Evolutionary conservation across 2,329 filamentous ascomycete genomes (phyloP).

Genomic region (Corniculantispora saksenae): DNA sequence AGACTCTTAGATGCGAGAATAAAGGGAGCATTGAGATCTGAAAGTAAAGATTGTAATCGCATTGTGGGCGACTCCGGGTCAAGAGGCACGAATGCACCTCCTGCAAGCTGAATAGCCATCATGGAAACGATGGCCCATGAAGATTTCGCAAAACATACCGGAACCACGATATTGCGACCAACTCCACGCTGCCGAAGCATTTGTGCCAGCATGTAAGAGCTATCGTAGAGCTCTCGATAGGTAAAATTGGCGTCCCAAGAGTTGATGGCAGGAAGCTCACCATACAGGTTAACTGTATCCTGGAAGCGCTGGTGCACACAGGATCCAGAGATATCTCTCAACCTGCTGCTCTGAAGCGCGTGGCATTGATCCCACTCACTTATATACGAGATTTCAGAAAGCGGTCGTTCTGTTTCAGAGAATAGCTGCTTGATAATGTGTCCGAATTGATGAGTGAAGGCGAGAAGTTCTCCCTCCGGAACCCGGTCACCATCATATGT

Average conservation of each 20-base stretch:
- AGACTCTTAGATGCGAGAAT: neutral
- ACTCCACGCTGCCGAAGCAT: neutral
- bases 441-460: constrained; percentile 15
- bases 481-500: constrained; percentile 6
- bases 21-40: neutral
- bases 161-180: constrained; percentile 5
- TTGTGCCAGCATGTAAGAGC: neutral
- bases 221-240: neutral
- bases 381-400: neutral
- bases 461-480: neutral
- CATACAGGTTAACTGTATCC: neutral
- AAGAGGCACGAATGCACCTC: constrained; percentile 19
- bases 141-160: constrained; percentile 20
- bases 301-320: constrained; percentile 20
- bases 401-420: neutral
- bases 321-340: neutral
- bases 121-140: constrained; percentile 20
- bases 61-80: neutral
- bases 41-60: neutral
- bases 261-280: constrained; percentile 17
- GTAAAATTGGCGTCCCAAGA: constrained; percentile 26
- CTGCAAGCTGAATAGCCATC: constrained; percentile 20
- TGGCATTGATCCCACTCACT: neutral
- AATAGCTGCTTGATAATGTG: constrained; percentile 16
- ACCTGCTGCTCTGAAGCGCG: constrained; percentile 3